Evolutionary conservation across 441 rosid species (phyloP).

Genomic region (Mallotus japonicus): DNA sequence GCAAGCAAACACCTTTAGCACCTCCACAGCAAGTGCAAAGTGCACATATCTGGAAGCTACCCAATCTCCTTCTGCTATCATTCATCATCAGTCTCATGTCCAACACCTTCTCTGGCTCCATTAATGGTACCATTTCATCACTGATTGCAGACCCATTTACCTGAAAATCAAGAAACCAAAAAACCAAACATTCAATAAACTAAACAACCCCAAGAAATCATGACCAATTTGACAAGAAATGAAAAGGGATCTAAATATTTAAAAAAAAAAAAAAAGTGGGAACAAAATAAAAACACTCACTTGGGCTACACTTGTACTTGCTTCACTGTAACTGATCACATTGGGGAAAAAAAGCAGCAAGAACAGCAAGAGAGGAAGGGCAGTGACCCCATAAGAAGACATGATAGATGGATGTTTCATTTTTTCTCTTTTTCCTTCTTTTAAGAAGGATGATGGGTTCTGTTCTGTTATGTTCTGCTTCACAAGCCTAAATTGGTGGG

Average conservation of each 20-base stretch:
- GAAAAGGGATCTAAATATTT: constrained; percentile 33
- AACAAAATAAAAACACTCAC: constrained; percentile 26
- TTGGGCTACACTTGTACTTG: constrained; percentile 23
- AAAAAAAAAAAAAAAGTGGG: background rate
- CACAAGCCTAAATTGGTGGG: constrained; percentile 3
- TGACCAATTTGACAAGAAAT: background rate
- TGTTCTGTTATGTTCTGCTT: background rate
- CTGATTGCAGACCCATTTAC: constrained; percentile 44
- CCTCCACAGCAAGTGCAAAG: constrained; percentile 98
- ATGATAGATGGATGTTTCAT: constrained; percentile 10
- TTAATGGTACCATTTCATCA: constrained; percentile 47
- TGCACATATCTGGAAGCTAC: constrained; percentile 90
- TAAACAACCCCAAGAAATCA: background rate
- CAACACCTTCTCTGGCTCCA: constrained; percentile 47
- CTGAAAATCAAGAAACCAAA: constrained; percentile 37
- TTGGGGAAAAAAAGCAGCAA: constrained; percentile 17
- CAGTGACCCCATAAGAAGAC: constrained; percentile 30
- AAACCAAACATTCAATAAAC: constrained; percentile 23
- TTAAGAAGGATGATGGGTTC: background rate
- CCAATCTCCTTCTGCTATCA: constrained; percentile 74
- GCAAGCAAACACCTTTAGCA: constrained; percentile 71
- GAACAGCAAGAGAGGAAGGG: constrained; percentile 26
- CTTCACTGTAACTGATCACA: constrained; percentile 25
- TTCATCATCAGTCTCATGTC: constrained; percentile 63
- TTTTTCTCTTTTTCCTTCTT: background rate